Evolutionary conservation across 2,329 filamentous ascomycete species (phyloP), one percentile per base, ranked within the genome.

Genomic region (Aspergillus fumigatus): DNA sequence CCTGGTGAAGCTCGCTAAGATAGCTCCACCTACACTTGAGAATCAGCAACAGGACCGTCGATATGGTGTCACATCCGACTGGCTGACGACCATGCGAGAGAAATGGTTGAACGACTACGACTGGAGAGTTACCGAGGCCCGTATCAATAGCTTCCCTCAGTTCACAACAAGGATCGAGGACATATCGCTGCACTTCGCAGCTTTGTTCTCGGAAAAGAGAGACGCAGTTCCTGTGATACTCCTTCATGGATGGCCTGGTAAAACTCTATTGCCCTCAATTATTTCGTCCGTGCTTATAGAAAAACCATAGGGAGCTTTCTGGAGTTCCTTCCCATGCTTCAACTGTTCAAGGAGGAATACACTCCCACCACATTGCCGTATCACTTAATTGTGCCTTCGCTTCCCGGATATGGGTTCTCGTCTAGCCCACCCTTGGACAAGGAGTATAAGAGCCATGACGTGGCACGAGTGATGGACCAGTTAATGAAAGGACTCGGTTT

Each of bases 131-230:
- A 67, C 70, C 3, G 70, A 76, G 61, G 63, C 73, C 43, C 70
- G 74, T 17, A 77, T 82, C 61, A 83, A 83, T 62, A 73, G 69
- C 11, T 79, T 80, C 48, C 80, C 80, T 1, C 80, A 83, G 58
- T 84, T 77, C 70, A 79, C 69, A 1, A 68, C 73, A 0, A 59
- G 69, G 0, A 70, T 83, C 51, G 70, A 73, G 10, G 76, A 79
- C 25, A 51, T 77, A 48, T 62, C 67, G 1, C 67, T 82, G 48
- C 80, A 82, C 63, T 82, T 82, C 60, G 65, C 73, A 0, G 80
- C 77, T 2, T 68, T 82, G 0, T 81, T 81, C 58, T 82, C 79
- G 0, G 60, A 73, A 52, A 77, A 73, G 14, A 52, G 68, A 4
- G 72, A 78, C 64, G 80, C 80, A 0, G 71, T 80, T 6, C 80